phyloP scores from a whole-genome alignment of 2,329 filamentous ascomycete genomes.

The Amauroascus verrucosus region DNA sequence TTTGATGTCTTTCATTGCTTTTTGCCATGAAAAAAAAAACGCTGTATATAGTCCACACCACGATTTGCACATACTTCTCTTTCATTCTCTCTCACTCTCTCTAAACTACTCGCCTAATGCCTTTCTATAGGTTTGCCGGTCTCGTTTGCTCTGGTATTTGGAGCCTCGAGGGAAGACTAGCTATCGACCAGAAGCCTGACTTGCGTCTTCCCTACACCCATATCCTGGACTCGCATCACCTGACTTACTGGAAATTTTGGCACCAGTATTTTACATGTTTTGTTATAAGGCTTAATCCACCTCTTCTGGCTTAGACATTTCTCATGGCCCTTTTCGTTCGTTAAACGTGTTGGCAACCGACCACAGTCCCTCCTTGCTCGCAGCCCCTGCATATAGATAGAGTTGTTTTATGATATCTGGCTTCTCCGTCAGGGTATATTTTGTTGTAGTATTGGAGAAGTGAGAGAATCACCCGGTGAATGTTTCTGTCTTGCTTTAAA shows the following conservation, averaged over 20 bases:
- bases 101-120: too few species aligned
- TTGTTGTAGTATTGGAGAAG: too few species aligned
- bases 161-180: background rate
- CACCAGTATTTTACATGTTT: background rate
- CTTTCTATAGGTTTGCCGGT: background rate
- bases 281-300: background rate
- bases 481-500: too few species aligned
- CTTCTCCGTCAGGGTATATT: background rate
- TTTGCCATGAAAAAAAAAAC: background rate
- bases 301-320: background rate
- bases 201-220: background rate
- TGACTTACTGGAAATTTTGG: background rate
- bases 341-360: too few species aligned
- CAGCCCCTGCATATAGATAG: conserved; percentile 7
- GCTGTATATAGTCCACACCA: conserved; percentile 2
- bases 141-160: background rate
- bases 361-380: background rate
- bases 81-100: background rate
- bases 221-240: background rate
- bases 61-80: background rate
- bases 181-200: background rate
- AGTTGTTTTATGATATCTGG: conserved; percentile 9
- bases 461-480: too few species aligned
- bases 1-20: background rate
- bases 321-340: too few species aligned